phyloP scores from a whole-genome alignment of 2,329 filamentous ascomycete genomes.

The Ustulina deusta region DNA sequence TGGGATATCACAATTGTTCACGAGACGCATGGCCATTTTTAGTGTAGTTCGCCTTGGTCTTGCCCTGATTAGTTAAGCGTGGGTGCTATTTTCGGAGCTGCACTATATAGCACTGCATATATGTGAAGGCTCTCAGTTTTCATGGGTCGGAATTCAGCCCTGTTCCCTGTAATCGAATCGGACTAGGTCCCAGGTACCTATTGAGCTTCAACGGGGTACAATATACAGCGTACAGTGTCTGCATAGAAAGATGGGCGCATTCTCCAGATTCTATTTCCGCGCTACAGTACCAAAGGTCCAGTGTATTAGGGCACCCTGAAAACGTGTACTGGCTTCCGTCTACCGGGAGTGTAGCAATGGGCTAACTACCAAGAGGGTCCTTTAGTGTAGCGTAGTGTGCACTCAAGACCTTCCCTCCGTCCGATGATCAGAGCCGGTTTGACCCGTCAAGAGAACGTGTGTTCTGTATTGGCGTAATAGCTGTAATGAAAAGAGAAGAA shows the following conservation, averaged over 20 bases:
- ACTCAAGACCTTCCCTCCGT: not conserved
- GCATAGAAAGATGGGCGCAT: not conserved
- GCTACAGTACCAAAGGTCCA: not conserved
- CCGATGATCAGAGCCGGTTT: slow-evolving; percentile 6
- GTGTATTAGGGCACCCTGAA: not conserved
- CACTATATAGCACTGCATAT: slow-evolving; percentile 19
- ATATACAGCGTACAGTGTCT: not conserved
- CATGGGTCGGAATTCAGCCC: slow-evolving; percentile 11
- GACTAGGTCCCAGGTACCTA: too few species aligned
- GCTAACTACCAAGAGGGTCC: not conserved
- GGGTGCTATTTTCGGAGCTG: slow-evolving; percentile 26
- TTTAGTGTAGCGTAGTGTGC: not conserved
- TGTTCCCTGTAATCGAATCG: slow-evolving; percentile 11
- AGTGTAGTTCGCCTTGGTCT: slow-evolving; percentile 1
- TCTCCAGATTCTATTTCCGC: slow-evolving; percentile 14
- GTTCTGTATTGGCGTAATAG: too few species aligned
- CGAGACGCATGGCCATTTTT: slow-evolving; percentile 22
- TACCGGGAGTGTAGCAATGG: not conserved
- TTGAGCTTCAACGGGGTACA: not conserved
- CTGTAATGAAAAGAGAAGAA: not conserved
- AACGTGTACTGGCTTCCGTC: not conserved
- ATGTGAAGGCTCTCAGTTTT: too few species aligned
- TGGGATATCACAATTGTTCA: too few species aligned
- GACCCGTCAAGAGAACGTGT: not conserved
- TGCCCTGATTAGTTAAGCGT: slow-evolving; percentile 16